phyloP scores from a whole-genome alignment of 2,329 filamentous ascomycete genomes.

The Trichophyton verrucosum region DNA sequence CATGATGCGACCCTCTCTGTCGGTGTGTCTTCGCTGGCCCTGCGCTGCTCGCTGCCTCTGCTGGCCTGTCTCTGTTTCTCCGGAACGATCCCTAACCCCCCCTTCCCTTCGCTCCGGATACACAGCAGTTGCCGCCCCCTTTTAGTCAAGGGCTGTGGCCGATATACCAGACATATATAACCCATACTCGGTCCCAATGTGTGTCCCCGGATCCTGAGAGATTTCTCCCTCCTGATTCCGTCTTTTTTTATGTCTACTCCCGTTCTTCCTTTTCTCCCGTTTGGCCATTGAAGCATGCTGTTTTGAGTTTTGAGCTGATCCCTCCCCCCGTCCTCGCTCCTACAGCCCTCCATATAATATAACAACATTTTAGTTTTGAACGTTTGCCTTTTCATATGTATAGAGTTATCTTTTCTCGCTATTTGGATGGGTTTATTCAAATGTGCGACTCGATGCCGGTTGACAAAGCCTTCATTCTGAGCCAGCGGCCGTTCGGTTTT shows the following conservation, averaged over 20 bases:
- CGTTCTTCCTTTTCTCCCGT: background rate
- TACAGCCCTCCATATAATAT: background rate
- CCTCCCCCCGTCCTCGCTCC: background rate
- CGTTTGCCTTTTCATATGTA: background rate
- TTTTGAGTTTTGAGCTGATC: background rate
- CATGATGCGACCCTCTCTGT: background rate
- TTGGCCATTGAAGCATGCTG: background rate
- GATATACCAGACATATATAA: slow-evolving; percentile 2
- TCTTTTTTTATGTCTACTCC: background rate
- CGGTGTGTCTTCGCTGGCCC: background rate
- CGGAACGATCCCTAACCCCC: background rate
- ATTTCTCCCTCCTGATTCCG: background rate
- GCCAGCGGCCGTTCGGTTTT: background rate
- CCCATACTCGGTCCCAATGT: background rate
- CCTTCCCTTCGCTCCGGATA: background rate
- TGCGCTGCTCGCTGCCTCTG: background rate
- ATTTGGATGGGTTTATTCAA: slow-evolving; percentile 2
- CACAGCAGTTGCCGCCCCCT: background rate
- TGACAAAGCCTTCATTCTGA: slow-evolving; percentile 1
- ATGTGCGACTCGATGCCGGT: slow-evolving; percentile 2
- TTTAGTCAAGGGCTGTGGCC: background rate
- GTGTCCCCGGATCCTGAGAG: background rate
- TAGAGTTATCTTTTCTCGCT: background rate
- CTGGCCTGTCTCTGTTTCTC: background rate
- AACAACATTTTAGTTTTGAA: background rate